phyloP scores from a whole-genome alignment of 1,284 basidiomycete species.

The Pascua sp. region DNA sequence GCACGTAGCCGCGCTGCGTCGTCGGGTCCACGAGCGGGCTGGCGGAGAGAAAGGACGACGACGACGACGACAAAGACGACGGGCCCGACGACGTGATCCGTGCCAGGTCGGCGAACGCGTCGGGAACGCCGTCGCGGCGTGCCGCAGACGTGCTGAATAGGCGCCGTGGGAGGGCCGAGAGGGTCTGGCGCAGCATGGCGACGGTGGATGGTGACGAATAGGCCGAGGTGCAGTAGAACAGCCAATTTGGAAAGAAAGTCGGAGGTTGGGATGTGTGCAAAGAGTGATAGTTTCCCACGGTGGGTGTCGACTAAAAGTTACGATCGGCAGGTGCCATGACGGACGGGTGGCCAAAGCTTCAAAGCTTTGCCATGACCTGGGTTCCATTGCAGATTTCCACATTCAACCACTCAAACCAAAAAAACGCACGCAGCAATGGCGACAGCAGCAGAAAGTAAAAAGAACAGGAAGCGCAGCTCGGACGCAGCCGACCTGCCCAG shows the following conservation, averaged over 20 bases:
- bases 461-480: constrained; percentile 34
- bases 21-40: neutral
- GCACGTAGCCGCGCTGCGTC: constrained; percentile 32
- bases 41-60: neutral
- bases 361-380: too few relatives aligned
- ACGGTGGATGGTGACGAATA: neutral
- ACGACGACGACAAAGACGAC: neutral
- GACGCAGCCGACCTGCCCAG: constrained; percentile 40
- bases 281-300: constrained; percentile 28
- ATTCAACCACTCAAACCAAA: neutral
- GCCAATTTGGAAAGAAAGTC: neutral
- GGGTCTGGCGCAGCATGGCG: constrained; percentile 6
- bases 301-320: constrained; percentile 16
- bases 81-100: constrained; percentile 7
- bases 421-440: neutral
- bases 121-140: neutral
- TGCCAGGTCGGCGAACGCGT: constrained; percentile 18
- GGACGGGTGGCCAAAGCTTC: neutral
- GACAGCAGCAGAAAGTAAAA: constrained; percentile 3
- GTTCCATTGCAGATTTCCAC: neutral
- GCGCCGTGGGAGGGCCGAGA: constrained; percentile 5
- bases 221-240: neutral
- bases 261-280: neutral
- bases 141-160: constrained; percentile 4
- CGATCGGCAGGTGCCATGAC: neutral